phyloP scores from a whole-genome alignment of 2,329 filamentous ascomycete genomes.

The Trematosphaeria pertusa region DNA sequence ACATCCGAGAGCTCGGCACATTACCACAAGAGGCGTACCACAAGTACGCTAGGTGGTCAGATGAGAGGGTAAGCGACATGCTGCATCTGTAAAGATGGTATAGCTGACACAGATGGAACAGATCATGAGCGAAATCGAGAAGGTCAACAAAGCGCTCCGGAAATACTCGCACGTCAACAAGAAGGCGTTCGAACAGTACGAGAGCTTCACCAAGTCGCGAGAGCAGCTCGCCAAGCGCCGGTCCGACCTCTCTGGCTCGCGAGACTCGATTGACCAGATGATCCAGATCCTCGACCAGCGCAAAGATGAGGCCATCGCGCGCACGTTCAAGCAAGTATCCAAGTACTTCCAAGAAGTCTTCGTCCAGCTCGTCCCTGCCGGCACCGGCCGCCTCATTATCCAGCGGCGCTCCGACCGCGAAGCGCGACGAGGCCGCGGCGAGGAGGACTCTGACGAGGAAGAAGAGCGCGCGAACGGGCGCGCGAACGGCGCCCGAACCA shows the following conservation, averaged over 20 bases:
- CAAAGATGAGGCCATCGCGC: conserved; percentile 97
- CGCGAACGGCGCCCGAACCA: conserved; percentile 23
- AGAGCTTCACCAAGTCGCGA: conserved; percentile 92
- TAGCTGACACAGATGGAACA: too few relatives aligned
- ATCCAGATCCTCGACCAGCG: conserved; percentile 91
- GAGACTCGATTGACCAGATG: conserved; percentile 87
- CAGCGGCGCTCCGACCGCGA: conserved; percentile 84
- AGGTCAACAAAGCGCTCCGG: conserved; percentile 90
- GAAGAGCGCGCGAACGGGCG: conserved; percentile 32
- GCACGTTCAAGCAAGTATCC: conserved; percentile 97
- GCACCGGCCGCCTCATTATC: conserved; percentile 89
- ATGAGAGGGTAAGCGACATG: conserved; percentile 68
- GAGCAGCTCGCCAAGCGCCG: conserved; percentile 85
- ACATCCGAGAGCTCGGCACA: conserved; percentile 91
- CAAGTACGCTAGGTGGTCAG: conserved; percentile 84
- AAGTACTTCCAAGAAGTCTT: conserved; percentile 93
- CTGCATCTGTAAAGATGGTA: background rate
- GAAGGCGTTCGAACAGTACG: conserved; percentile 99
- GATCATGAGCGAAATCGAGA: conserved; percentile 71
- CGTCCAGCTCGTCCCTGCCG: conserved; percentile 91
- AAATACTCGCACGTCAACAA: conserved; percentile 99
- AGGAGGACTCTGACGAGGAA: conserved; percentile 57
- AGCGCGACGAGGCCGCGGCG: conserved; percentile 71
- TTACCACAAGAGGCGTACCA: conserved; percentile 93
- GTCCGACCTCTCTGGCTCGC: conserved; percentile 84